phyloP scores from a whole-genome alignment of 2,329 filamentous ascomycete genomes.

The Calonectria naviculata region DNA sequence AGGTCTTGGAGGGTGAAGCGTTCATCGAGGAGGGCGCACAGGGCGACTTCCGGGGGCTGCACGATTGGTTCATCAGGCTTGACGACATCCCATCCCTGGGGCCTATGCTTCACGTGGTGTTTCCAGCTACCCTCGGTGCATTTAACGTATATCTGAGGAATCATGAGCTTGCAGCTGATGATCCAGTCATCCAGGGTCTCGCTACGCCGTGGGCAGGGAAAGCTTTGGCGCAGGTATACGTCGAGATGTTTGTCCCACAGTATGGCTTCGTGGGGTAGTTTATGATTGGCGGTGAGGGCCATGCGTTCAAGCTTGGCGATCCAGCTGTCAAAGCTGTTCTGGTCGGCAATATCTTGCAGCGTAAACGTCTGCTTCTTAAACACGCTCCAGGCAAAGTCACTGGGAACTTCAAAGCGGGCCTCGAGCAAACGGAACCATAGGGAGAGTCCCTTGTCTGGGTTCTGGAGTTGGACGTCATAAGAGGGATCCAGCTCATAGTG shows the following conservation, averaged over 20 bases:
- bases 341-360: background rate
- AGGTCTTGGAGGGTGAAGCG: background rate
- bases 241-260: background rate
- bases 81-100: background rate
- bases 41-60: background rate
- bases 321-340: background rate
- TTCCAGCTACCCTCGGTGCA: conserved; percentile 1
- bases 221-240: background rate
- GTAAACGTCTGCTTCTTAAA: background rate
- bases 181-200: background rate
- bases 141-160: background rate
- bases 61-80: background rate
- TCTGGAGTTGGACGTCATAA: background rate
- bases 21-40: background rate
- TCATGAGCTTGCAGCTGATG: background rate
- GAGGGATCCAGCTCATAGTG: background rate
- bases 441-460: background rate
- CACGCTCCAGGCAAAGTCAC: background rate
- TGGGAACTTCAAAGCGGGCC: background rate
- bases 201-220: background rate
- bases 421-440: background rate
- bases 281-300: background rate
- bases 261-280: background rate
- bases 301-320: background rate
- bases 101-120: background rate